phyloP scores from a whole-genome alignment of 495 filamentous ascomycete species.

The Pyronema omphalodes region DNA sequence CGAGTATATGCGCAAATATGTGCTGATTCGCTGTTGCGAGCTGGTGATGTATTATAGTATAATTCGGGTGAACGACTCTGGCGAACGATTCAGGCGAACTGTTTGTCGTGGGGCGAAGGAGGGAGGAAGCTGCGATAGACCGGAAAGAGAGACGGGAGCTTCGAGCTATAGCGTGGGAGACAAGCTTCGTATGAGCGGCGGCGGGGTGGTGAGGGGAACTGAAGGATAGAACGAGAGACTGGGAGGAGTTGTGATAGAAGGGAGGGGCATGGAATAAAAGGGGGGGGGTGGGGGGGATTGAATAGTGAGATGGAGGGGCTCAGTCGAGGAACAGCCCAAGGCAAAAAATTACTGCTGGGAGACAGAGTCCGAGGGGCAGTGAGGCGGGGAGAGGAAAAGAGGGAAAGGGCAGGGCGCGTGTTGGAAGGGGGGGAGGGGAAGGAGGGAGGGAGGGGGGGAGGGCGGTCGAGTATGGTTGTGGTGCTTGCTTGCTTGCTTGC shows the following conservation, averaged over 20 bases:
- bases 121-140: constrained; percentile 1
- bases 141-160: neutral
- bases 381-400: neutral
- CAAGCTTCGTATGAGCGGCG: constrained; percentile 20
- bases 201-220: constrained; percentile 25
- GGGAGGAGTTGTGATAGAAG: constrained; percentile 26
- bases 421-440: neutral
- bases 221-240: constrained; percentile 28
- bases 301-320: constrained; percentile 21
- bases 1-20: constrained; percentile 22
- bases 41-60: neutral
- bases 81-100: constrained; percentile 3
- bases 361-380: constrained; percentile 19
- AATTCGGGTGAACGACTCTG: constrained; percentile 20
- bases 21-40: constrained; percentile 14
- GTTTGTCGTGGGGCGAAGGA: neutral
- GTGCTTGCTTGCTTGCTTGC: neutral
- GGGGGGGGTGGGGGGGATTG: constrained; percentile 19
- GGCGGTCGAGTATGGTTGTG: neutral
- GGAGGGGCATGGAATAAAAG: constrained; percentile 25
- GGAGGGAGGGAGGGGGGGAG: neutral
- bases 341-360: constrained; percentile 24
- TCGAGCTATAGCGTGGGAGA: constrained; percentile 19
- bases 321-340: constrained; percentile 17
- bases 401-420: neutral